Evolutionary conservation across 495 filamentous ascomycete genomes (phyloP), one percentile per base, ranked within the genome.

Genomic region (Hypoxylon crocopeplum): DNA sequence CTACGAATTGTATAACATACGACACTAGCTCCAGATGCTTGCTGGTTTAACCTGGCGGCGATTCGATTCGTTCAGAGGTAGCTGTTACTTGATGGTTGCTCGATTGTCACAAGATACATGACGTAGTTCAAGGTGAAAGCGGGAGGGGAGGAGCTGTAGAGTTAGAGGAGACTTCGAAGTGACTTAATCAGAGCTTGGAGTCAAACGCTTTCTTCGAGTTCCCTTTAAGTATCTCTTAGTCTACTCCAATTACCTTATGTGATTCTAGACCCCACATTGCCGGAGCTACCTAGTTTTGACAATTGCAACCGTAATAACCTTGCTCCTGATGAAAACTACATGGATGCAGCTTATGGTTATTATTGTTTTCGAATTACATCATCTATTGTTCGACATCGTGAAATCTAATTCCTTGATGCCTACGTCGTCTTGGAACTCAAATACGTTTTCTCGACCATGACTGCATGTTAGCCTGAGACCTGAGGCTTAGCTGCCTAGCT

Each of bases 61-160:
- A 3, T 3, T 3, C 48, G 48, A 63, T 56, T 63, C 53, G 60
- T 45, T 54, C 16, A 42, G 37, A 36, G 48, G 52, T 53, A 52
- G 24, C 46, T 11, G 24, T 40, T 51, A 55, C 51, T 47, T 39
- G 52, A 46, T 53, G 29, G 41, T 45, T 57, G 39, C 38, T 52
- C 41, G 25, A 59, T 64, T 51, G 45, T 51, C 61, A 64, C 44
- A 50, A 59, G 55, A 64, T 64, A 48, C 22, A 64, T 64, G 61
- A 64, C 61, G 61, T 59, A 64, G 52, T 1, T 32, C 16, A 46
- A n/a, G 15, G 30, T 52, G 25, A 19, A 55, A 41, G 36, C 25
- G 38, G 32, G 60, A 44, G 60, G 60, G 37, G 60, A 51, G 30
- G 2, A 38, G 7, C 13, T 16, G 6, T 19, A 19, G 16, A 8